Evolutionary conservation across 768 basidiomycete species (phyloP), one percentile per base, ranked within the genome.

Genomic region (Pisolithus tinctorius): DNA sequence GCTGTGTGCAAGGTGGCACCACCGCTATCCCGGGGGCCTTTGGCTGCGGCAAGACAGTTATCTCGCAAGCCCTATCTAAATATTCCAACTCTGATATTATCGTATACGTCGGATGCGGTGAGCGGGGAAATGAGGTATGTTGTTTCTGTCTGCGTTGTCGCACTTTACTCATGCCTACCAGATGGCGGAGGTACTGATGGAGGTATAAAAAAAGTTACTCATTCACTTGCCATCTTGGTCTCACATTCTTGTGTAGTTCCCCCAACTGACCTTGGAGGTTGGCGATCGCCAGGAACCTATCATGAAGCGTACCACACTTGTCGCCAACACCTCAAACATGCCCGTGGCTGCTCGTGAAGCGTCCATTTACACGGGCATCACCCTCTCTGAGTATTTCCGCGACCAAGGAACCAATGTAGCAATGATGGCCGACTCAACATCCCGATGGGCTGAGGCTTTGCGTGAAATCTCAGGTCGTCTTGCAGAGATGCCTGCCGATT

Each of bases 301-400:
- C 77, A 99, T 99, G 96, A 99, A 99, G 73, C 94, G 96, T 53
- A 99, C 96, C 0, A 92, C 94, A 13, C 83, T 99, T 23, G 94
- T 99, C 54, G 96, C 96, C 58, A 99, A 99, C 69, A 99, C 96
- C 3, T 99, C 96, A 45, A 98, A 98, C 75, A 99, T 99, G 96
- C 96, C 96, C 59, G 96, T 99, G 60, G 96, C 96, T 41, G 96
- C 96, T 41, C 91, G 96, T 58, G 96, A 99, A 71, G 96, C 96
- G 4, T 97, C 95, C 17, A 98, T 99, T 66, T 99, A 99, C 73
- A 99, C 96, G 48, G 96, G 96, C 60, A 98, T 98, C 71, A 98
- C 96, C 1, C 82, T 98, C 20, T 93, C 96, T 25, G 96, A 99
- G 65, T 98, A 98, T 74, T 98, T 96, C 88, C 90, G 96, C 71